phyloP scores from a whole-genome alignment of 768 basidiomycete genomes.

The Phlegmacium glaucopus region DNA sequence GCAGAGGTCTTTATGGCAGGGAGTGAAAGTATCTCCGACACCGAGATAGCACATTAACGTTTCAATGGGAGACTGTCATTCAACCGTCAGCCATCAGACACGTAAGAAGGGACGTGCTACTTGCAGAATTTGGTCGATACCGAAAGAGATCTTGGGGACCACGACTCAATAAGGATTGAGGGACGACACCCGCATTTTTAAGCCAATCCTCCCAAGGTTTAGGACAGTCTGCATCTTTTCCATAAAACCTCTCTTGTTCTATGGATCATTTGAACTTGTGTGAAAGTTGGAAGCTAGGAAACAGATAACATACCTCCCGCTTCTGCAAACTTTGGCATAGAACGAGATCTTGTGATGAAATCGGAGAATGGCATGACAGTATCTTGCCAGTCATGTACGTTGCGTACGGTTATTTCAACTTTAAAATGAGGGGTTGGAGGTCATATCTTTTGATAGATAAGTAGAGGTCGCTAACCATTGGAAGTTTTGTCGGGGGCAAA shows the following conservation, averaged over 20 bases:
- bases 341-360: conserved; percentile 46
- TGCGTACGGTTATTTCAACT: conserved; percentile 58
- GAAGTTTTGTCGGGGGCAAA: conserved; percentile 32
- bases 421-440: neutral
- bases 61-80: conserved; percentile 53
- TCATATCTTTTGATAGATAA: neutral
- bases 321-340: conserved; percentile 29
- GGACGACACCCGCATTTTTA: conserved; percentile 41
- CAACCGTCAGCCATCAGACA: conserved; percentile 3
- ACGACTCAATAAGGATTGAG: conserved; percentile 48
- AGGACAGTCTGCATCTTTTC: conserved; percentile 77
- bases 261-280: conserved; percentile 2
- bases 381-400: conserved; percentile 60
- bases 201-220: conserved; percentile 64
- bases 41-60: conserved; percentile 87
- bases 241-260: conserved; percentile 68
- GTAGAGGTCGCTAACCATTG: conserved; percentile 5
- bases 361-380: conserved; percentile 44
- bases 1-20: conserved; percentile 83
- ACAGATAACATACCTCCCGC: conserved; percentile 31
- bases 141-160: conserved; percentile 55
- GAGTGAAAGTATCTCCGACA: conserved; percentile 78
- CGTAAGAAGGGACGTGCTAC: conserved; percentile 12
- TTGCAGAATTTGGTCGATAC: conserved; percentile 50
- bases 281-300: neutral